Evolutionary conservation across 306 rosid genomes (phyloP).

Genomic region (Glycyrrhiza uralensis): DNA sequence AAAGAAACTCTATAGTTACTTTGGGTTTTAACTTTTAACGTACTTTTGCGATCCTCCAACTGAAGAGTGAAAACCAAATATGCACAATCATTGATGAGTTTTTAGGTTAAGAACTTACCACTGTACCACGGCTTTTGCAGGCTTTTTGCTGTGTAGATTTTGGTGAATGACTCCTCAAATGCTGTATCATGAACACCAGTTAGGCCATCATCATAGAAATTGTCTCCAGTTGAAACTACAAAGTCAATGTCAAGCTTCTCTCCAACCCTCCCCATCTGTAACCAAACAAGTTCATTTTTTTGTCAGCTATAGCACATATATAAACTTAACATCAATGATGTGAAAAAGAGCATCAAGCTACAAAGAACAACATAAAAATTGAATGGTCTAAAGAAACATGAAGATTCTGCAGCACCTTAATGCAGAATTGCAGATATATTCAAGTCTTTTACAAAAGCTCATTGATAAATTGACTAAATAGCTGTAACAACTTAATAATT

Average conservation of each 20-base stretch:
- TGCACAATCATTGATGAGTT: slow-evolving; percentile 7
- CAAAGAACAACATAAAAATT: not conserved
- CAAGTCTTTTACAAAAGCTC: not conserved
- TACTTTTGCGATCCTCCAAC: too few relatives aligned
- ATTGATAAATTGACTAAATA: too few relatives aligned
- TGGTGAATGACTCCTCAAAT: slow-evolving; percentile 49
- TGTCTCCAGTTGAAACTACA: slow-evolving; percentile 56
- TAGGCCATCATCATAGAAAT: slow-evolving; percentile 57
- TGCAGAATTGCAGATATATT: not conserved
- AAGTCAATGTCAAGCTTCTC: slow-evolving; percentile 52
- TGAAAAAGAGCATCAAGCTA: not conserved
- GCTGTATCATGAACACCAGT: slow-evolving; percentile 26
- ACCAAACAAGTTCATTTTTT: not conserved
- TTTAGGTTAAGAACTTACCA: slow-evolving; percentile 35
- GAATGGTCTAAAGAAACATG: not conserved
- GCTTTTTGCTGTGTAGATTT: slow-evolving; percentile 44
- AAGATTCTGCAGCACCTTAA: not conserved
- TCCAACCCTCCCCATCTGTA: slow-evolving; percentile 50
- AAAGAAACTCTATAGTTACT: too few relatives aligned
- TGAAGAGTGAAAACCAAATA: too few relatives aligned
- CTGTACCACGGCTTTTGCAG: slow-evolving; percentile 55
- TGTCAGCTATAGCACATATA: not conserved
- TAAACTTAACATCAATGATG: not conserved
- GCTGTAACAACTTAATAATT: too few relatives aligned
- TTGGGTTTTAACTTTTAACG: too few relatives aligned